Base-by-base conservation (phyloP, 169 alveolate species). In the Babesia caballi region DNA sequence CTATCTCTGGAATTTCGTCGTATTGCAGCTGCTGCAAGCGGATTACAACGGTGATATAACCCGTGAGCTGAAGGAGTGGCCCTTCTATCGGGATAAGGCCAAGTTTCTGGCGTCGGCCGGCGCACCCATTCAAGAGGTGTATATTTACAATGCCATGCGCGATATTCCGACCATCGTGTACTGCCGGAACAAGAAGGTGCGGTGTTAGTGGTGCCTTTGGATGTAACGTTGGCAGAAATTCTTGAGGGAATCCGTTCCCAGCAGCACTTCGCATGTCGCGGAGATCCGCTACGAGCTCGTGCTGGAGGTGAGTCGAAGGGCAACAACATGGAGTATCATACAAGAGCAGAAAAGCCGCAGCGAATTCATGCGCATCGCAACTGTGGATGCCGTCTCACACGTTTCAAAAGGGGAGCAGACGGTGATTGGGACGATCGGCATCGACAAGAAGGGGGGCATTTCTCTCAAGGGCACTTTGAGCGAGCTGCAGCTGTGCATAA, bases 301-400 rank as follows among this genome's bases (percentile, higher is more conserved):
- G 30, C 28, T 66, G 19, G 85, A 77, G 66, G 85, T 77, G 15
- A 5, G 77, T 30, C 7, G 17, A 9, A 1, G 1, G 7, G 4
- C 0, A n/a, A 25, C 40, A 3, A 28, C n/a, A 5, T 9, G 28
- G 11, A 9, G 19, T 35, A n/a, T 17, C n/a, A 0, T 35, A 3
- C 49, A 51, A 14, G 21, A 25, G 4, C 66, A 67, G 68, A 49
- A 67, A 36, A 19, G 19, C 7, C 11, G 23, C 7, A 61, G 66
- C 27, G 53, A 58, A 30, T 42, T 42, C 49, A 68, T 80, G 4
- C 50, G 63, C 47, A 49, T 77, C 0, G 56, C 71, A 6, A 41
- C 90, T 14, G 92, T 86, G 11, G 92, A 86, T 51, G 80, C 92
- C n/a, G 73, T 76, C 14, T 76, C 87, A 56, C 40, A 74, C 35